These are phyloP conservation scores for Alternaria gansuensis DNA, from an alignment of 2,329 filamentous ascomycete genomes.

Conservation along the genomic window DNA sequence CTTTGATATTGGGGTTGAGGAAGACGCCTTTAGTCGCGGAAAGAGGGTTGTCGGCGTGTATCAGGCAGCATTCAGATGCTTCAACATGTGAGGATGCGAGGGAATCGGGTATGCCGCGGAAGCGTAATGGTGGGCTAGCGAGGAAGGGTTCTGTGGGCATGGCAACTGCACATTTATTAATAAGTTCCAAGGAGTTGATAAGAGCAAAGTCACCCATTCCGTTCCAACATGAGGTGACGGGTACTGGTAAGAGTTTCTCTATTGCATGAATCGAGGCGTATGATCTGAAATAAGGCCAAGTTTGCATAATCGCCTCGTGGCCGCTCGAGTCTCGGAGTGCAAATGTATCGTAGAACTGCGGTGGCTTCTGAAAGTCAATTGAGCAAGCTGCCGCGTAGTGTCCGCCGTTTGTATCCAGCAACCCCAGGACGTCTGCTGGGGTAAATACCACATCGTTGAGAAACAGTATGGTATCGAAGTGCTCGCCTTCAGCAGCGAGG, in stretches of 20 bases:
- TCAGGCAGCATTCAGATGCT: slow-evolving; percentile 80
- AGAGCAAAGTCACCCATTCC: slow-evolving; percentile 59
- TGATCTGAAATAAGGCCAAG: slow-evolving; percentile 68
- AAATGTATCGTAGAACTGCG: slow-evolving; percentile 69
- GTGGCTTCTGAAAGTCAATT: slow-evolving; percentile 65
- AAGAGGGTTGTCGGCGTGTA: slow-evolving; percentile 75
- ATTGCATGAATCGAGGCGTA: slow-evolving; percentile 63
- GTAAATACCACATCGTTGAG: slow-evolving; percentile 71
- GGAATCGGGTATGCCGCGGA: slow-evolving; percentile 70
- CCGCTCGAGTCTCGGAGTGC: slow-evolving; percentile 66
- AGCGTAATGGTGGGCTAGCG: slow-evolving; percentile 58
- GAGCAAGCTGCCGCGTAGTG: slow-evolving; percentile 70
- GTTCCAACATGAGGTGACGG: slow-evolving; percentile 74
- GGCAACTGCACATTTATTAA: slow-evolving; percentile 37
- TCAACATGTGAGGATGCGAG: slow-evolving; percentile 71
- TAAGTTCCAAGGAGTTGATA: neutral
- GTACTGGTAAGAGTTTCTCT: slow-evolving; percentile 59
- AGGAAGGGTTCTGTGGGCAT: slow-evolving; percentile 41
- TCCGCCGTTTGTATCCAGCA: slow-evolving; percentile 67
- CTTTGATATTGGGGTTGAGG: slow-evolving; percentile 73
- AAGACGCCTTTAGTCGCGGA: slow-evolving; percentile 65
- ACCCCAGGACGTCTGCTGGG: slow-evolving; percentile 63
- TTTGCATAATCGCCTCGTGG: slow-evolving; percentile 61
- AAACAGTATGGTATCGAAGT: slow-evolving; percentile 68
- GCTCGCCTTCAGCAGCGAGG: slow-evolving; percentile 58